phyloP scores from a whole-genome alignment of 2,329 filamentous ascomycete genomes.

The Paecilomyces dactylethromorphus region DNA sequence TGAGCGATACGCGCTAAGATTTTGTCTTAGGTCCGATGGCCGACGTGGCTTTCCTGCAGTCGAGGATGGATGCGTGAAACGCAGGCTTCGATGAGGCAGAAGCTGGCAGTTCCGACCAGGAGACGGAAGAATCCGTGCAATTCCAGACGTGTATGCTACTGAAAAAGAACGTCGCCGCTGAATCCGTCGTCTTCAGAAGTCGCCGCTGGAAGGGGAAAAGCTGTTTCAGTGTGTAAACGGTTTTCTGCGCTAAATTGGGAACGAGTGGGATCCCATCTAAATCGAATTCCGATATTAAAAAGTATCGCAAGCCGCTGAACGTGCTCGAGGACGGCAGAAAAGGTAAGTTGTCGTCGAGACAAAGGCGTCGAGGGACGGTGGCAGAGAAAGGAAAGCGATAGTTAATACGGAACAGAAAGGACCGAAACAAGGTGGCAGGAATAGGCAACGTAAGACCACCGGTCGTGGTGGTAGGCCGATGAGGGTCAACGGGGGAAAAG shows the following conservation, averaged over 20 bases:
- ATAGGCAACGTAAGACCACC: constrained; percentile 5
- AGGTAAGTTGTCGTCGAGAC: constrained; percentile 13
- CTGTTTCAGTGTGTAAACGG: constrained; percentile 3
- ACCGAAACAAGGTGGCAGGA: constrained; percentile 27
- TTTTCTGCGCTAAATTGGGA: constrained; percentile 2
- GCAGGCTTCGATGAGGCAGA: constrained; percentile 4
- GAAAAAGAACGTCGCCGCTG: neutral
- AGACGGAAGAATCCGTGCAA: neutral
- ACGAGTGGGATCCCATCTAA: constrained; percentile 9
- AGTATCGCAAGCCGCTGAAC: constrained; percentile 9
- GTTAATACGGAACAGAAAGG: constrained; percentile 29
- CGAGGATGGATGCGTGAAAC: neutral
- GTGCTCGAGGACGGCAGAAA: constrained; percentile 13
- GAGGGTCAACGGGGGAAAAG: neutral
- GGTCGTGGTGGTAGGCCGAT: neutral
- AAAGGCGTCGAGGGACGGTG: constrained; percentile 12
- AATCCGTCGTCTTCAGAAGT: neutral
- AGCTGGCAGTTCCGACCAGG: neutral
- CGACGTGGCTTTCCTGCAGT: constrained; percentile 1
- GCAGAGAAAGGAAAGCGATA: constrained; percentile 15
- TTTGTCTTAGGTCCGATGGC: neutral
- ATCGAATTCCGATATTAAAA: constrained; percentile 10
- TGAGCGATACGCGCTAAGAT: neutral
- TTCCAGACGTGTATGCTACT: neutral
- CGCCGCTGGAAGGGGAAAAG: neutral